A percentile compares a stretch with the other conserved stretches of the same genome.
Conservation (phyloP, 1,139 yeast species). For the Hyphopichia burtonii region DNA sequence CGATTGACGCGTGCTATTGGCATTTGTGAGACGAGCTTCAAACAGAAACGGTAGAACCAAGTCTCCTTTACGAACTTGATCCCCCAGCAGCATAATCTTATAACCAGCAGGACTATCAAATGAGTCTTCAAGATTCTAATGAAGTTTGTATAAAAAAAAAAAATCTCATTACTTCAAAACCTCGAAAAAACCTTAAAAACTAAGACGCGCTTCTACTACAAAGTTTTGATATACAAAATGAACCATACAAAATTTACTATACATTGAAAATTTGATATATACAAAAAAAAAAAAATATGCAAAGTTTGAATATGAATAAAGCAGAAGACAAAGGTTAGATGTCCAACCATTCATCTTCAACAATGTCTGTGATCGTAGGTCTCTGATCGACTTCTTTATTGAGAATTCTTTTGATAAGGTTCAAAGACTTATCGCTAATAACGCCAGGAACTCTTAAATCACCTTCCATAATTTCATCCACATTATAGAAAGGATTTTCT, state of each 20-base stretch:
- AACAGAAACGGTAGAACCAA: constrained; percentile 14
- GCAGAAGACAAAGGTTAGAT: background rate
- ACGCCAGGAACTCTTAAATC: constrained; percentile 67
- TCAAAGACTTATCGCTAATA: constrained; percentile 57
- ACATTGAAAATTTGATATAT: too few relatives aligned
- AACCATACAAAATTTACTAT: background rate
- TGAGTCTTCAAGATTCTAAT: too few relatives aligned
- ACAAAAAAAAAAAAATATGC: background rate
- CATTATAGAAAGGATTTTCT: constrained; percentile 93
- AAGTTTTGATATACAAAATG: background rate
- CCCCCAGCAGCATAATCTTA: background rate
- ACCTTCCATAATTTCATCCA: constrained; percentile 92
- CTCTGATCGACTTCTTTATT: constrained; percentile 62
- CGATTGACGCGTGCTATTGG: constrained; percentile 4
- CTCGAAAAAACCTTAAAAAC: background rate
- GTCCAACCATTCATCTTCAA: constrained; percentile 65
- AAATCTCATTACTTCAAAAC: too few relatives aligned
- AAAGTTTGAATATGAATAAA: background rate
- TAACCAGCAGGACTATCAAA: constrained; percentile 2
- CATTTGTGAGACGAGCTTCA: constrained; percentile 11
- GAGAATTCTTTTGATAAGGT: constrained; percentile 62
- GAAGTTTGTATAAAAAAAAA: background rate
- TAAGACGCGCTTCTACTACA: background rate
- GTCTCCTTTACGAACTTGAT: background rate
- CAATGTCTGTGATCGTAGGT: constrained; percentile 71